Base-by-base conservation (phyloP, 306 rosid genomes). In the barrel medic (Medicago truncatula) region DNA sequence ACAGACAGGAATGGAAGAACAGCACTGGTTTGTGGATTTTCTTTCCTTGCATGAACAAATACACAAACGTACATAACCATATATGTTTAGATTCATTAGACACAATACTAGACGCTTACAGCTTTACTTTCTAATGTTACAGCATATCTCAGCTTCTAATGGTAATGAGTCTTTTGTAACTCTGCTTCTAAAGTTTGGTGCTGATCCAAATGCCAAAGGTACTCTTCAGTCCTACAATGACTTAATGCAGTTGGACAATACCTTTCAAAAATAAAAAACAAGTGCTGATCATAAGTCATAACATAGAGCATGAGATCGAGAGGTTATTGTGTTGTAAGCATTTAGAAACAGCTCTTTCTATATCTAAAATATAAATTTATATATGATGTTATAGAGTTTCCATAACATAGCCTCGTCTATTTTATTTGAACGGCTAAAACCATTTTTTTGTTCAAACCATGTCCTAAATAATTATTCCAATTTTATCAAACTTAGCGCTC, bases 161-260 rank as follows among this genome's bases (percentile, higher is more conserved):
- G 97, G 97, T 81, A 75, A 77, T 49, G 74, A 66, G 71, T 66
- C 70, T 34, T 89, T 92, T 80, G 84, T 82, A 53, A 59, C 62
- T 80, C 79, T 86, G 59, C 97, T 91, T 62, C 56, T 89, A 50
- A 83, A 89, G 66, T 76, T 77, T 81, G 92, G 89, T 52, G 89
- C 89, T 13, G 82, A 87, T 78, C 90, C 97, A 36, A 89, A 87
- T 80, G 63, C 15, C 61, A 85, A 59, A 89, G 97, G 97, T 91
- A 58, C n/a, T 12, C 36, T 58, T 21, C 16, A 11, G 9, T 58
- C 36, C 31, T 20, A 21, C n/a, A 57, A 1, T 57, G 63, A 57
- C 36, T 57, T 57, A 11, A 21, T 57, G 13, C 62, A 57, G 7
- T 21, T 57, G 10, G 62, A 57, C 36, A 57, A 57, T 57, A 21